These are phyloP conservation scores for Berberis vulgaris DNA, from an alignment of 164 flowering plant species.

Conservation along the genomic window DNA sequence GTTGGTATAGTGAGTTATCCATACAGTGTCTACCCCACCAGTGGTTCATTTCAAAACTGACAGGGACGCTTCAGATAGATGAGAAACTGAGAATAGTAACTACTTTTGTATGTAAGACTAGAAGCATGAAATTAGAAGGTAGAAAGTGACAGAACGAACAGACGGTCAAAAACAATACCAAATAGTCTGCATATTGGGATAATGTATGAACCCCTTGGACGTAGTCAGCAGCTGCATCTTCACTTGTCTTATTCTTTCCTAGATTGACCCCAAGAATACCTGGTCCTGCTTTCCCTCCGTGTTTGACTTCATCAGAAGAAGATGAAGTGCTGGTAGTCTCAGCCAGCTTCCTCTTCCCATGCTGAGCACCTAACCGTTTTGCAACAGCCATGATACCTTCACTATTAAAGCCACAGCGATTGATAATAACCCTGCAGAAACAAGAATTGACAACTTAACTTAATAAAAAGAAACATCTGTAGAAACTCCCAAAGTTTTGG, in stretches of 20 bases:
- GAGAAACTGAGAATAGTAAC: no score
- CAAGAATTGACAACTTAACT: no score
- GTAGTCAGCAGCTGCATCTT: slow-evolving; percentile 95
- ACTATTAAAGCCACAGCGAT: slow-evolving; percentile 91
- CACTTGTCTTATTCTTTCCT: slow-evolving; percentile 95
- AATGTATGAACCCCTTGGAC: slow-evolving; percentile 96
- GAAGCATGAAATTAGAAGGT: not conserved
- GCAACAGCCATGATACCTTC: slow-evolving; percentile 95
- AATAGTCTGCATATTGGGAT: slow-evolving; percentile 96
- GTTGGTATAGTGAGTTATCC: no score
- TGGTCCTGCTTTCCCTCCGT: slow-evolving; percentile 96
- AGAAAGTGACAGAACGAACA: not conserved
- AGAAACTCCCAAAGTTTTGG: no score
- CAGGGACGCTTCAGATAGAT: no score
- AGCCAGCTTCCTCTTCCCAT: slow-evolving; percentile 89
- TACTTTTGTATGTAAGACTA: not conserved
- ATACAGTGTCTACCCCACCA: no score
- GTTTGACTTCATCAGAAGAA: slow-evolving; percentile 41
- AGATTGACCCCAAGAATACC: slow-evolving; percentile 97
- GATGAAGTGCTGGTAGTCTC: slow-evolving; percentile 65
- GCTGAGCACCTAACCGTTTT: slow-evolving; percentile 90
- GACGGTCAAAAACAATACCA: slow-evolving; percentile 40
- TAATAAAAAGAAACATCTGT: no score
- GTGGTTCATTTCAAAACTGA: no score
- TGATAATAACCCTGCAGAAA: slow-evolving; percentile 75